Conservation (phyloP, 2,329 filamentous ascomycete genomes). For the Fusarium drepaniforme region DNA sequence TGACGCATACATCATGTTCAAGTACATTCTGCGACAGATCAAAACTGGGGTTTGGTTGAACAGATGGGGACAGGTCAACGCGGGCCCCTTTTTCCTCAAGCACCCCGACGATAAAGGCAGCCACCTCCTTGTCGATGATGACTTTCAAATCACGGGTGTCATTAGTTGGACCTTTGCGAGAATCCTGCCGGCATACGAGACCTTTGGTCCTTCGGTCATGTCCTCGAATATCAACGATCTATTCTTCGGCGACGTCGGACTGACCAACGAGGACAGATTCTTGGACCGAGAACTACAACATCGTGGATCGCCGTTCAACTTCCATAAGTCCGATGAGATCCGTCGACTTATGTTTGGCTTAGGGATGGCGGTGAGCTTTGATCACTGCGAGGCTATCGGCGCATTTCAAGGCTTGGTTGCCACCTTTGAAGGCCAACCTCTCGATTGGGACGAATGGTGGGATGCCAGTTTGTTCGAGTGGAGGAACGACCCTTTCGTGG, state of each 20-base stretch:
- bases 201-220: conserved; percentile 18
- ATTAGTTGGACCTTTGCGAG: conserved; percentile 27
- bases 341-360: conserved; percentile 36
- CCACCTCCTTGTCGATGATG: conserved; percentile 56
- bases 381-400: conserved; percentile 7
- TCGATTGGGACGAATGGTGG: conserved; percentile 19
- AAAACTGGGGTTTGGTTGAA: conserved; percentile 6
- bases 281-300: conserved; percentile 7
- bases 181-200: conserved; percentile 20
- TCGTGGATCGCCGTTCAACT: conserved; percentile 13
- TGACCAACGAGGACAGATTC: conserved; percentile 8
- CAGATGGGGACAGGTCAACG: conserved; percentile 16
- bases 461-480: background rate
- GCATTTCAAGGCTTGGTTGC: conserved; percentile 30
- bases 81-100: conserved; percentile 53
- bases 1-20: conserved; percentile 50
- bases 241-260: conserved; percentile 5
- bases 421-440: conserved; percentile 22
- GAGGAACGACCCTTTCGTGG: background rate
- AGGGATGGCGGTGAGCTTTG: conserved; percentile 28
- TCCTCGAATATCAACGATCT: conserved; percentile 3
- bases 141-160: conserved; percentile 56
- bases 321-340: conserved; percentile 32
- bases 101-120: conserved; percentile 61
- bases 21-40: conserved; percentile 47